phyloP scores from a whole-genome alignment of 129 eudicot genomes.

The Pseudognaphalium luteoalbum region DNA sequence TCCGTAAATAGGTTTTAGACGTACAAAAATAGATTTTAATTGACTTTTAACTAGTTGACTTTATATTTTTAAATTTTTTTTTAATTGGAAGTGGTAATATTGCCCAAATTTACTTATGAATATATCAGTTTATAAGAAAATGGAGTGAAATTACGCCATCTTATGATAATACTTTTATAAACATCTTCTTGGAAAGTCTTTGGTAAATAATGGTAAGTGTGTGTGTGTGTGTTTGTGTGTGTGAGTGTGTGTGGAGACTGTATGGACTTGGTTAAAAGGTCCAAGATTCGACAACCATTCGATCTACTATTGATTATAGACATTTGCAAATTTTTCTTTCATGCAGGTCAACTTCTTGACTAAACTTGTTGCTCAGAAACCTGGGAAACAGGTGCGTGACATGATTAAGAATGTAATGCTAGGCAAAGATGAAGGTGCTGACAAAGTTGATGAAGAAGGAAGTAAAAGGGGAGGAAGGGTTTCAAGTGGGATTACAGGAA shows the following conservation, averaged over 20 bases:
- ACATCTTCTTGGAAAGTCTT: neutral
- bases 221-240: neutral
- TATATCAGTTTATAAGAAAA: neutral
- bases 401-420: slow-evolving; percentile 89
- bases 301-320: slow-evolving; percentile 1
- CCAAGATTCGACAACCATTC: neutral
- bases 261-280: neutral
- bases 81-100: neutral
- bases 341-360: slow-evolving; percentile 86
- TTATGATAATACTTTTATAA: neutral
- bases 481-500: slow-evolving; percentile 60
- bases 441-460: slow-evolving; percentile 40
- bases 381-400: slow-evolving; percentile 76
- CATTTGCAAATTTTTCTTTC: slow-evolving; percentile 1
- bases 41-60: neutral
- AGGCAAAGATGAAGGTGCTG: slow-evolving; percentile 96
- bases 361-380: slow-evolving; percentile 77
- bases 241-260: neutral
- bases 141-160: neutral
- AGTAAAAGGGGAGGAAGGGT: slow-evolving; percentile 33
- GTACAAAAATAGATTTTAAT: neutral
- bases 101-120: neutral
- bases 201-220: neutral
- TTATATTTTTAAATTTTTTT: too few species aligned
- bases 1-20: neutral